A percentile compares a stretch with the other conserved stretches of the same genome.
Evolutionary conservation across 2,329 filamentous ascomycete genomes (phyloP).

Genomic region (Aspergillus fumigatiaffinis): DNA sequence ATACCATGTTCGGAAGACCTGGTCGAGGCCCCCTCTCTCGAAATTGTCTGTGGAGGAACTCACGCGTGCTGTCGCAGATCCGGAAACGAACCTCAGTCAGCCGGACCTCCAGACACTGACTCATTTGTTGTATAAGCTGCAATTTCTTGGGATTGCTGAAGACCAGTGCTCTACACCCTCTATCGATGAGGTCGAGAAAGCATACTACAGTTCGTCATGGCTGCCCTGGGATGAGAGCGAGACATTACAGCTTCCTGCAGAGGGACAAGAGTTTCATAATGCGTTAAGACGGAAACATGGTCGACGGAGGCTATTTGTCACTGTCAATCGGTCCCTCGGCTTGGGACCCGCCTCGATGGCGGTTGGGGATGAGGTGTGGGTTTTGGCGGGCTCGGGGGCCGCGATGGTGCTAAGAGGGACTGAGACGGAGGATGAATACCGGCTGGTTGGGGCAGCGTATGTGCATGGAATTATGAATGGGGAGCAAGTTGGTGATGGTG

Average conservation of each 20-base stretch:
- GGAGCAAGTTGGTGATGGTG: not conserved
- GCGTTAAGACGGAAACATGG: not conserved
- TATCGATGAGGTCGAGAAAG: not conserved
- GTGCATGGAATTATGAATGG: constrained; percentile 2
- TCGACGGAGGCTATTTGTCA: constrained; percentile 4
- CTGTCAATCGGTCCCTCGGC: not conserved
- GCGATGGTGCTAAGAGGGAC: not conserved
- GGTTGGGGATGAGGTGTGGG: constrained; percentile 2
- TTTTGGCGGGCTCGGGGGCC: constrained; percentile 1
- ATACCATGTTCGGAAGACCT: not conserved
- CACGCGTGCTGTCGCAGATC: not conserved
- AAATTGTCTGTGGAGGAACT: not conserved
- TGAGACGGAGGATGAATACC: not conserved
- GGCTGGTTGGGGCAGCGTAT: constrained; percentile 1
- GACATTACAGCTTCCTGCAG: not conserved
- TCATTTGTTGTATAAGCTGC: constrained; percentile 1
- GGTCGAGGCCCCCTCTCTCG: not conserved
- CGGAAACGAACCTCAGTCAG: constrained; percentile 1
- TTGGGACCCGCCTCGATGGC: constrained; percentile 1
- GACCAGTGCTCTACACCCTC: not conserved
- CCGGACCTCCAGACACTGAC: not conserved
- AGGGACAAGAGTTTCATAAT: not conserved
- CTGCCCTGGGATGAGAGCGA: constrained; percentile 2
- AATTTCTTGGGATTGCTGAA: not conserved
- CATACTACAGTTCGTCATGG: not conserved